Evolutionary conservation across 2,329 filamentous ascomycete species (phyloP).

Genomic region (Lecanoromycetidae sp.): DNA sequence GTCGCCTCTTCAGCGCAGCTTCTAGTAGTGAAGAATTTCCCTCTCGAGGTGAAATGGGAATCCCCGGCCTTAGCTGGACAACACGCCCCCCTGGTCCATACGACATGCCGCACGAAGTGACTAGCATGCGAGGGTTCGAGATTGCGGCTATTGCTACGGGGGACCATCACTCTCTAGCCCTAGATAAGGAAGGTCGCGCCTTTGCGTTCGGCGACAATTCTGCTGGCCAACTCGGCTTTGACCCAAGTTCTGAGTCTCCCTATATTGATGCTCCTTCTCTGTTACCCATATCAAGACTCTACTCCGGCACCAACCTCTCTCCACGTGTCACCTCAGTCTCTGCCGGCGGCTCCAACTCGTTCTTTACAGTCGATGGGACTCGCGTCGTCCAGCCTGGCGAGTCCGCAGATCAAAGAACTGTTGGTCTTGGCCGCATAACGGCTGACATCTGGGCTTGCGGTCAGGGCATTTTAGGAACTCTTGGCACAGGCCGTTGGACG

Average conservation of each 20-base stretch:
- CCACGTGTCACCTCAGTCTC: slow-evolving; percentile 64
- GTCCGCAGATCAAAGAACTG: slow-evolving; percentile 27
- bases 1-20: slow-evolving; percentile 80
- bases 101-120: slow-evolving; percentile 71
- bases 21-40: slow-evolving; percentile 69
- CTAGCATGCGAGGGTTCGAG: slow-evolving; percentile 55
- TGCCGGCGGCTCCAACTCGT: slow-evolving; percentile 77
- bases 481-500: slow-evolving; percentile 81
- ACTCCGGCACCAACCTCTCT: slow-evolving; percentile 50
- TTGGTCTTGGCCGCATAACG: slow-evolving; percentile 44
- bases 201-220: slow-evolving; percentile 89
- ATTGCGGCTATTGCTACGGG: slow-evolving; percentile 68
- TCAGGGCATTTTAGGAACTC: slow-evolving; percentile 66
- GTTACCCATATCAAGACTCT: slow-evolving; percentile 60
- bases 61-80: slow-evolving; percentile 69
- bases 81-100: slow-evolving; percentile 66
- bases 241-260: slow-evolving; percentile 49
- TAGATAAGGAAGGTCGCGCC: slow-evolving; percentile 63
- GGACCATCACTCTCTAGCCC: slow-evolving; percentile 71
- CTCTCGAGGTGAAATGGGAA: slow-evolving; percentile 70
- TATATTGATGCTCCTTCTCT: slow-evolving; percentile 58
- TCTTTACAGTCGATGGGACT: slow-evolving; percentile 71
- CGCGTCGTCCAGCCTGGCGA: slow-evolving; percentile 40
- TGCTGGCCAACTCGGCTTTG: slow-evolving; percentile 79
- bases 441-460: slow-evolving; percentile 81